These are phyloP conservation scores for Aleurites moluccanus DNA, from an alignment of 441 rosid species.

Conservation along the genomic window DNA sequence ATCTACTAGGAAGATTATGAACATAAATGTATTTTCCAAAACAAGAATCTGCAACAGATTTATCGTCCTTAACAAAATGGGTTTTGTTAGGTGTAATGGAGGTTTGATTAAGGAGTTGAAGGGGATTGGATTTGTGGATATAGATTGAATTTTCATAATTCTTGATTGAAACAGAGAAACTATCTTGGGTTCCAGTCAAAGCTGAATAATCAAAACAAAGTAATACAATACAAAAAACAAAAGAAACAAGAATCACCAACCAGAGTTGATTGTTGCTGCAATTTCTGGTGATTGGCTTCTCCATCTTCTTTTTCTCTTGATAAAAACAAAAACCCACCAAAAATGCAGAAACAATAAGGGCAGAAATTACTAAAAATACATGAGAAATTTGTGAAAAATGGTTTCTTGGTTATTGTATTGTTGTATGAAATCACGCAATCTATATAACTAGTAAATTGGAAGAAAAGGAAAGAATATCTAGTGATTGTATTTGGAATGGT, in stretches of 20 bases:
- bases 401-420: neutral
- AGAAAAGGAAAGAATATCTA: conserved; percentile 7
- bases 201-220: conserved; percentile 66
- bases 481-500: neutral
- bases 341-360: neutral
- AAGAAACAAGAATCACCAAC: conserved; percentile 51
- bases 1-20: conserved; percentile 53
- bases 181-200: conserved; percentile 29
- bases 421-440: neutral
- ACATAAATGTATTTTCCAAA: conserved; percentile 63
- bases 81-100: neutral
- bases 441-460: neutral
- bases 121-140: conserved; percentile 30
- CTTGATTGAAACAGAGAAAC: conserved; percentile 14
- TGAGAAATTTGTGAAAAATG: neutral
- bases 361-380: neutral
- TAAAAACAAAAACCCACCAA: neutral
- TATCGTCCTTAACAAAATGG: neutral
- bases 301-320: conserved; percentile 28
- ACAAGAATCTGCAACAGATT: conserved; percentile 41
- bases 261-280: conserved; percentile 44
- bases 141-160: conserved; percentile 22
- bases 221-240: conserved; percentile 40
- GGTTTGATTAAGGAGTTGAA: conserved; percentile 16
- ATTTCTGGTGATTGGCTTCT: conserved; percentile 39